Evolutionary conservation across 169 alveolate species (phyloP).

Genomic region (Plasmodium ovale): DNA sequence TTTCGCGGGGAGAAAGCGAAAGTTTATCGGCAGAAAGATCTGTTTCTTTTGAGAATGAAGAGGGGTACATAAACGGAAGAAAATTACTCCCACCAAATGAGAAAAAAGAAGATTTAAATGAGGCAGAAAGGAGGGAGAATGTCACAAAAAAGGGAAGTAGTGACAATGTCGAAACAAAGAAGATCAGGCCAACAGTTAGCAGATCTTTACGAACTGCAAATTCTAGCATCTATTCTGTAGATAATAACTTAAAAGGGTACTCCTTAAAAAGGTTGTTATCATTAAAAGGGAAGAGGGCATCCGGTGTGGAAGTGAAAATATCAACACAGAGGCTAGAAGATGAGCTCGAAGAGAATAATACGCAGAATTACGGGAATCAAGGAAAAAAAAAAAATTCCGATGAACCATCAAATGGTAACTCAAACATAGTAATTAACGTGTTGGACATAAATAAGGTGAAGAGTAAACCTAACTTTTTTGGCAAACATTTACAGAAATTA

Average conservation of each 20-base stretch:
- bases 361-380: neutral
- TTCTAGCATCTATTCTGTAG: conserved; percentile 1
- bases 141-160: neutral
- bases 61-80: neutral
- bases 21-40: neutral
- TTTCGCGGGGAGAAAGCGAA: neutral
- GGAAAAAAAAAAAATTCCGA: neutral
- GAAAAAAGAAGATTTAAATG: neutral
- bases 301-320: neutral
- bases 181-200: neutral
- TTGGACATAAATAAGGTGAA: conserved; percentile 4
- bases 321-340: neutral
- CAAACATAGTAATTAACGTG: neutral
- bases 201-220: conserved; percentile 13
- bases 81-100: neutral
- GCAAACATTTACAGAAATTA: neutral
- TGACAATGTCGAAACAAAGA: neutral
- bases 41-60: neutral
- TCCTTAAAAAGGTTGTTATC: conserved; percentile 24
- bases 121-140: neutral
- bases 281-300: conserved; percentile 6
- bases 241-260: conserved; percentile 31
- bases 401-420: neutral
- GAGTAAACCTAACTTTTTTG: neutral
- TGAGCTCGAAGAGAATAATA: neutral